Percentiles rank a stretch among this genome's conserved stretches.
Evolutionary conservation across 805 yeast genomes (phyloP).

Genomic region (Kuraishia borneana): DNA sequence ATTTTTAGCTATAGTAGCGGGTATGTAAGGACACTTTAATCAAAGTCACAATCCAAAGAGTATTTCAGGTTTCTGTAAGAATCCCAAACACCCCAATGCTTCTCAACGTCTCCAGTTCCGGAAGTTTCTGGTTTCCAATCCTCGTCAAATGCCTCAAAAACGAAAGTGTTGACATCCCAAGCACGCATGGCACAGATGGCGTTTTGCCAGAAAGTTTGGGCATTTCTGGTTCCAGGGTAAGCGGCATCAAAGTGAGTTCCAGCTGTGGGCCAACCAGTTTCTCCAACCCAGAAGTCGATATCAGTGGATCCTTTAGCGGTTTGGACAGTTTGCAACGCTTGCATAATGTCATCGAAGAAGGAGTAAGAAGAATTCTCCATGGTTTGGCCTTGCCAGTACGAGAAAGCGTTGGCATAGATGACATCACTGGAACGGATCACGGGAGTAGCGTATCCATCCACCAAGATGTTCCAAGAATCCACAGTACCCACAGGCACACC

Average conservation of each 20-base stretch:
- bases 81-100: conserved; percentile 90
- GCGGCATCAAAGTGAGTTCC: conserved; percentile 66
- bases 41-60: conserved; percentile 34
- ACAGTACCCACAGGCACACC: conserved; percentile 80
- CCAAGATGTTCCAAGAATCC: conserved; percentile 91
- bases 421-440: conserved; percentile 78
- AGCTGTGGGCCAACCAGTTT: conserved; percentile 93
- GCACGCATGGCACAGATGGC: conserved; percentile 90
- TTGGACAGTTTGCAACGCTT: conserved; percentile 86
- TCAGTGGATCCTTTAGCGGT: conserved; percentile 78
- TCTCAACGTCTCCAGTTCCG: conserved; percentile 78
- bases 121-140: conserved; percentile 91
- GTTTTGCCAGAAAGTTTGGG: conserved; percentile 73
- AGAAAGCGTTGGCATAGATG: conserved; percentile 89
- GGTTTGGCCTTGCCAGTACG: conserved; percentile 98
- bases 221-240: conserved; percentile 61
- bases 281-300: conserved; percentile 90
- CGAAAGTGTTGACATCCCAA: conserved; percentile 90
- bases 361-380: conserved; percentile 76
- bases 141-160: conserved; percentile 93
- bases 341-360: conserved; percentile 95
- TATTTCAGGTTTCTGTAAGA: conserved; percentile 33
- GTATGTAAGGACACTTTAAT: no score
- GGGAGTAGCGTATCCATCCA: conserved; percentile 60
- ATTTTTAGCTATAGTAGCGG: no score